phyloP scores from a whole-genome alignment of 2,329 filamentous ascomycete genomes.

The Fusarium sulawesiense region DNA sequence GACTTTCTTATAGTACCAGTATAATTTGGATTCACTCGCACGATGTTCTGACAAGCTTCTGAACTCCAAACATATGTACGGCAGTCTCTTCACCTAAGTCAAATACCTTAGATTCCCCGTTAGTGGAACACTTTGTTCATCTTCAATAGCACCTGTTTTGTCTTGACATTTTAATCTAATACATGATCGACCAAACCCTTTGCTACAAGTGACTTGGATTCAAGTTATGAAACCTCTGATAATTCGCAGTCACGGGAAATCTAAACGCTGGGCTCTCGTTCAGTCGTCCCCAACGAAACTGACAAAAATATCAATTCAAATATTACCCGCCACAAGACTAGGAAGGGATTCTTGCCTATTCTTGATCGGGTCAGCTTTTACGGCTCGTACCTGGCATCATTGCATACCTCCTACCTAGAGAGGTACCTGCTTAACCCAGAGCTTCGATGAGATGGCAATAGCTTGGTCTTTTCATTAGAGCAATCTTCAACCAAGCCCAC shows the following conservation, averaged over 20 bases:
- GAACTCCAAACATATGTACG: not conserved
- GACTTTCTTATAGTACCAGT: not conserved
- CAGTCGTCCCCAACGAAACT: not conserved
- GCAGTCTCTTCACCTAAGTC: not conserved
- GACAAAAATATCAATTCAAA: not conserved
- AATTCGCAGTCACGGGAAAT: not conserved
- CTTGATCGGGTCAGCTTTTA: not conserved
- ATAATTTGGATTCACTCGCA: not conserved
- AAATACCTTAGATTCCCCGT: not conserved
- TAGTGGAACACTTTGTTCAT: not conserved
- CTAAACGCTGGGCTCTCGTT: not conserved
- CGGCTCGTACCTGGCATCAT: not conserved
- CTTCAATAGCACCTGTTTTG: not conserved
- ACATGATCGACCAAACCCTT: not conserved
- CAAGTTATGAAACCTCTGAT: not conserved
- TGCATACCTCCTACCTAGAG: not conserved
- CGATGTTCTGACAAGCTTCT: not conserved
- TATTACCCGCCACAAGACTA: not conserved
- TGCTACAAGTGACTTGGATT: not conserved
- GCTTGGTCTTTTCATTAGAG: not conserved
- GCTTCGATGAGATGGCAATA: not conserved
- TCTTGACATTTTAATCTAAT: not conserved
- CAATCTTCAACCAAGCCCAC: not conserved
- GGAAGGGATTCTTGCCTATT: not conserved
- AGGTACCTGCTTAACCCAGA: not conserved